Percentiles rank a stretch among this genome's conserved stretches.
phyloP scores from a whole-genome alignment of 495 filamentous ascomycete species.

The Diplogelasinospora grovesii region DNA sequence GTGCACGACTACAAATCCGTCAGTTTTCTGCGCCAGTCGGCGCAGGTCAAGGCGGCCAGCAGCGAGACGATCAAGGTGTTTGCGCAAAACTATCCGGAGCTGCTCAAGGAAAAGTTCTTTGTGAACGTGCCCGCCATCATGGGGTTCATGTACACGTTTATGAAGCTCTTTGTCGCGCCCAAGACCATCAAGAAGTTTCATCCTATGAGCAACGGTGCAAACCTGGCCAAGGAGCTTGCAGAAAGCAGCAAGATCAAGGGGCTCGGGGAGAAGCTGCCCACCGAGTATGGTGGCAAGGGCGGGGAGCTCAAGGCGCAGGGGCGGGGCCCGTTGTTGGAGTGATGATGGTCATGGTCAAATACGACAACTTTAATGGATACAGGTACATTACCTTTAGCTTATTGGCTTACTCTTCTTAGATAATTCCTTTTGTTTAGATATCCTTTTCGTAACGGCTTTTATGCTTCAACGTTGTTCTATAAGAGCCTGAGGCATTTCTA shows the following conservation, averaged over 20 bases:
- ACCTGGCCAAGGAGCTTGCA: constrained; percentile 56
- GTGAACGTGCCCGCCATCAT: constrained; percentile 84
- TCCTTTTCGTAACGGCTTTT: no score
- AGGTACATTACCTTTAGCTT: no score
- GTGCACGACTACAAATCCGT: constrained; percentile 85
- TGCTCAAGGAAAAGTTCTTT: constrained; percentile 83
- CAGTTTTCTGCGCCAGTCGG: constrained; percentile 69
- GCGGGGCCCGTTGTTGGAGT: constrained; percentile 21
- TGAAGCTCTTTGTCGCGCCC: constrained; percentile 71
- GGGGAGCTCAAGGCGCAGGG: constrained; percentile 34
- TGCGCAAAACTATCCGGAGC: constrained; percentile 74
- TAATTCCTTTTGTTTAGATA: no score
- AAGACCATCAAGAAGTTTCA: constrained; percentile 84
- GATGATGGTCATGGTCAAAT: no score
- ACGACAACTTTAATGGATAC: no score
- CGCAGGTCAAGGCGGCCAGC: constrained; percentile 60
- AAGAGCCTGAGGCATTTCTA: no score
- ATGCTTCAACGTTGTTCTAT: no score
- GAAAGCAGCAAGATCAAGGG: constrained; percentile 36
- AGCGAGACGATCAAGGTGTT: constrained; percentile 75
- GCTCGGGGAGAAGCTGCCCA: constrained; percentile 55
- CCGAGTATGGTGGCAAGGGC: constrained; percentile 70
- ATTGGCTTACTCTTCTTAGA: no score
- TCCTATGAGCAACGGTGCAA: constrained; percentile 68
- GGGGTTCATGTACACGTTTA: constrained; percentile 74